These are phyloP conservation scores for Hibiscus mutabilis DNA, from an alignment of 345 rosid species.

Conservation along the genomic window DNA sequence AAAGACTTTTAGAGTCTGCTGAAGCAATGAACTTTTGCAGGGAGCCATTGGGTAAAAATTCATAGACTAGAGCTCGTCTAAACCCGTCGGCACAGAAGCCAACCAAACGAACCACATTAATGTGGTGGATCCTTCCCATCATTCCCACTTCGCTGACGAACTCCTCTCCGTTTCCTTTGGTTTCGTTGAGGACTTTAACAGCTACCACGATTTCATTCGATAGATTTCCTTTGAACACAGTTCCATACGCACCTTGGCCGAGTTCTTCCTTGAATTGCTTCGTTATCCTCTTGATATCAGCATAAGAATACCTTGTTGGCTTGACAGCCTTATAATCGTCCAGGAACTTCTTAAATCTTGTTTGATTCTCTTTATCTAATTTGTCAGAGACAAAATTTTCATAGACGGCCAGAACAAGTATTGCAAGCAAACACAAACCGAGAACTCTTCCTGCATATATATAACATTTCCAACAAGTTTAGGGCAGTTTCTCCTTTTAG, in stretches of 20 bases:
- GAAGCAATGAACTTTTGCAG: conserved; percentile 16
- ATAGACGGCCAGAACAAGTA: neutral
- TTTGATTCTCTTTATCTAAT: neutral
- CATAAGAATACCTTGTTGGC: conserved; percentile 17
- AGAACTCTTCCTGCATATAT: neutral
- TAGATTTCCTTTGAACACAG: conserved; percentile 24
- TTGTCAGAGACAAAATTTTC: neutral
- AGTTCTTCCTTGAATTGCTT: conserved; percentile 11
- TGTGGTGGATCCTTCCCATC: neutral
- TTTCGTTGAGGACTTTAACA: conserved; percentile 18
- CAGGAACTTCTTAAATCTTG: conserved; percentile 14
- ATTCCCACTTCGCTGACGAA: conserved; percentile 24
- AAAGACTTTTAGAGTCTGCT: neutral
- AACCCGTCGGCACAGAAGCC: conserved; percentile 19
- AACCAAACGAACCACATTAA: conserved; percentile 16
- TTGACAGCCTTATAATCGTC: conserved; percentile 16
- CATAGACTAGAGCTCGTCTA: conserved; percentile 12
- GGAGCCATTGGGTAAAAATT: conserved; percentile 16
- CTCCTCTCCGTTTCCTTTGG: conserved; percentile 16
- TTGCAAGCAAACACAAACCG: neutral
- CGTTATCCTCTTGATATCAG: conserved; percentile 7
- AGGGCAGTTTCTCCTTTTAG: neutral
- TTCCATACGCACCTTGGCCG: conserved; percentile 26
- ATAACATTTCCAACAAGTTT: neutral
- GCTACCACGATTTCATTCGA: conserved; percentile 16